phyloP scores from a whole-genome alignment of 768 basidiomycete species.

The Rhodotorula taiwanensis region DNA sequence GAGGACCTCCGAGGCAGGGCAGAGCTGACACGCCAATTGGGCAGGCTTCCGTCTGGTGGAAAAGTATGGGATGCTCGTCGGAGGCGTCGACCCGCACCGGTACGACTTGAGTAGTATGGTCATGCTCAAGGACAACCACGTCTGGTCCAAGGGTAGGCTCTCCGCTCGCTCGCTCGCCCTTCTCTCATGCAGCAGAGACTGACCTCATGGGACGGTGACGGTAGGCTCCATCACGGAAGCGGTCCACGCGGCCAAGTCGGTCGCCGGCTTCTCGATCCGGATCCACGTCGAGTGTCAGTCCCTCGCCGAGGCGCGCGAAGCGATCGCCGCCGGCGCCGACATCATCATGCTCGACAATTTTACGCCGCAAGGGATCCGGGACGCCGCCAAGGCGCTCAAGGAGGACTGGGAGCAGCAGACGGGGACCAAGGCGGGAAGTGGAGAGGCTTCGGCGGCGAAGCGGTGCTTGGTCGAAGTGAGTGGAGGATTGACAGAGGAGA shows the following conservation, averaged over 20 bases:
- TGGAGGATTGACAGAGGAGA: conserved; percentile 85
- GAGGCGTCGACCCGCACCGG: conserved; percentile 90
- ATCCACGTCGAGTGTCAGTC: conserved; percentile 90
- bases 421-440: not conserved
- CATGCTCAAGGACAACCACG: conserved; percentile 99
- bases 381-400: conserved; percentile 63
- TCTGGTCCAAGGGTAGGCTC: conserved; percentile 83
- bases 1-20: no score
- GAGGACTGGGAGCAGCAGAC: conserved; percentile 61
- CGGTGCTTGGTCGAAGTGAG: conserved; percentile 85
- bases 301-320: conserved; percentile 87
- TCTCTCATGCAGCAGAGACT: no score
- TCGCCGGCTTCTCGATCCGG: conserved; percentile 82
- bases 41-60: conserved; percentile 81
- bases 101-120: conserved; percentile 99
- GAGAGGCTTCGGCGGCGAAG: conserved; percentile 18
- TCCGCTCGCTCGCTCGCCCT: no score
- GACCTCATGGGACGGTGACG: no score
- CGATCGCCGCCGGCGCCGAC: conserved; percentile 73
- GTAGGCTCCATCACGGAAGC: conserved; percentile 85
- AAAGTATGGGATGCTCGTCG: conserved; percentile 97
- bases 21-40: conserved; percentile 45
- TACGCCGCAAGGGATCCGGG: conserved; percentile 53
- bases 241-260: conserved; percentile 72
- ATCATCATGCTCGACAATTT: conserved; percentile 44